Evolutionary conservation across 2,329 filamentous ascomycete genomes (phyloP), one percentile per base, ranked within the genome.

Genomic region (Coniosporium uncinatum): DNA sequence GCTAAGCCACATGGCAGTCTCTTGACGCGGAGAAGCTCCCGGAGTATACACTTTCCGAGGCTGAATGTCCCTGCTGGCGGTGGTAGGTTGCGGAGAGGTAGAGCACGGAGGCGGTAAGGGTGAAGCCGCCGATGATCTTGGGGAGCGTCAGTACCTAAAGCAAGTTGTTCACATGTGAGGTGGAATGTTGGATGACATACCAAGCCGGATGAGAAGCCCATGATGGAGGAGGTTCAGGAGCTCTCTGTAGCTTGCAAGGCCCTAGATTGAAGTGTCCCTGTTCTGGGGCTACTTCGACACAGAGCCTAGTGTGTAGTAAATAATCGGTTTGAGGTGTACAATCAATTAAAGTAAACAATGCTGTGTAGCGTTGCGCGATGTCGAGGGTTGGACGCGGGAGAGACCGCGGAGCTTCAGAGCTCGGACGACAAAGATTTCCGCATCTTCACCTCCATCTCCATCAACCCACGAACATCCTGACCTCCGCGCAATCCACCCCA

Each of bases 181-280:
- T n/a, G n/a, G n/a, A n/a, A n/a, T n/a, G n/a, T n/a, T n/a, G n/a
- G n/a, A n/a, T 24, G 19, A 54, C 60, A 36, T 61, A 73, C 70
- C 50, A 73, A 69, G 59, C 70, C 70, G 16, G 67, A 70, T 45
- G 67, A 69, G 61, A 74, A 72, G 55, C 70, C 70, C 70, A 74
- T 74, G 49, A 13, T 45, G 21, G 32, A 18, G 17, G 14, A n/a
- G 11, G 27, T 16, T 31, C 27, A 16, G 11, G 27, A 11, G 11
- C 27, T 11, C 27, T 11, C 11, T 11, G 27, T 16, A 11, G 27
- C 27, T 31, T 31, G 11, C 27, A 16, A 16, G 16, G 11, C 16
- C 11, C 11, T 31, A 11, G 16, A 31, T 31, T 31, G 27, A 31
- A 16, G 11, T 31, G 16, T n/a, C n/a, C n/a, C n/a, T n/a, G n/a